phyloP scores from a whole-genome alignment of 225 moss, liverwort and hornwort species.

The Ulota crispa region DNA sequence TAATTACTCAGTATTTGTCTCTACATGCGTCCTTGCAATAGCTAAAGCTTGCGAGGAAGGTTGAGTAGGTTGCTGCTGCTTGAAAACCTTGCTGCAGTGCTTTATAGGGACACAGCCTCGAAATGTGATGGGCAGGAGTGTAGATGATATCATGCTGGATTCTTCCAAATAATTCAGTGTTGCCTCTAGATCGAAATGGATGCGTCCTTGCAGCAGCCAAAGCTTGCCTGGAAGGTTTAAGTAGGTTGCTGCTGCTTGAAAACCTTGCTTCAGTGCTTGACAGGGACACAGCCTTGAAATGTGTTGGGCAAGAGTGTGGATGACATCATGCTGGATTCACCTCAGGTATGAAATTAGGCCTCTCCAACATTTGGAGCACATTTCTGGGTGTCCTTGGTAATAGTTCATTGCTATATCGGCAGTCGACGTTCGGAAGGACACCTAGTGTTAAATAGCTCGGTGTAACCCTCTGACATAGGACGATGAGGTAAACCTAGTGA shows the following conservation, averaged over 20 bases:
- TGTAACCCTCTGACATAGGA: neutral
- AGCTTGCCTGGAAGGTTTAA: neutral
- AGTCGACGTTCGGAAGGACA: neutral
- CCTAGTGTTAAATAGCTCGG: neutral
- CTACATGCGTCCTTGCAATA: neutral
- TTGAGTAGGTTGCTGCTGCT: neutral
- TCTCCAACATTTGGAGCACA: slow-evolving; percentile 15
- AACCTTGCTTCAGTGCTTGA: neutral
- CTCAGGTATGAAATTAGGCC: neutral
- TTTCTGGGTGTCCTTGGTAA: neutral
- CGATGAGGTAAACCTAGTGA: neutral
- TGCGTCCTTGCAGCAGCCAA: neutral
- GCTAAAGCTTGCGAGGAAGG: neutral
- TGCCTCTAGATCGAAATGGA: neutral
- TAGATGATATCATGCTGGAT: neutral
- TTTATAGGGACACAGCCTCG: neutral
- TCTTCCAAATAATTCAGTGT: neutral
- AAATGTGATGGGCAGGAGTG: slow-evolving; percentile 1
- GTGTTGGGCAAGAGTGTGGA: neutral
- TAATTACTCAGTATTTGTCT: neutral
- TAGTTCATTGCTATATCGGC: neutral
- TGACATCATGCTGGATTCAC: neutral
- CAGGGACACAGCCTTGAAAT: neutral
- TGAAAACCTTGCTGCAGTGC: neutral
- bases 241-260: neutral